Base-by-base conservation (phyloP, 148 eudicot genomes). In the Persicaria tinctoria region DNA sequence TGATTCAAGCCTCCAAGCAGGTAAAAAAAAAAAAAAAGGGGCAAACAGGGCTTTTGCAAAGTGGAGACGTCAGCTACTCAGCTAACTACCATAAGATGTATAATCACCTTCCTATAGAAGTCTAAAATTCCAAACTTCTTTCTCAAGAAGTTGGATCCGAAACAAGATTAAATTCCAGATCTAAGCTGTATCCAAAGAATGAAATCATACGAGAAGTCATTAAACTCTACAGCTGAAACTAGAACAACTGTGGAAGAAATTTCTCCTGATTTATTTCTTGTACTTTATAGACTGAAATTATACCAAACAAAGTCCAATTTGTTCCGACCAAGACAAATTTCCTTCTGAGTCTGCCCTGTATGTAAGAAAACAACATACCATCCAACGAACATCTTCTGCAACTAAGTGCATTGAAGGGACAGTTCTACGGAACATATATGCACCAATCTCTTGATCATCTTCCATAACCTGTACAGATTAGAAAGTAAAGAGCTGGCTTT, bases 391-490 rank as follows among this genome's bases (percentile, higher is more conserved):
- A 53, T 53, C 57, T 53, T 53, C 57, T 2, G 57, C 57, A 9
- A 16, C 5, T 3, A 53, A 53, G 57, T 53, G 57, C 57, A 53
- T 53, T 53, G 57, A 53, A 53, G 57, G 57, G 13, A 53, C 57
- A 9, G 57, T 53, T 53, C 57, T 53, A 1, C 57, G 11, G n/a
- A 53, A 53, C 57, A 53, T 53, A 53, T 53, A 53, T 9, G 57
- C 57, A 53, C 57, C 57, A 53, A 53, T 16, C n/a, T 53, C 57
- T 53, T 53, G 57, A 53, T 53, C 57, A 53, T 53, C 57, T 53
- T 53, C 57, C 57, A 53, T 53, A 53, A 53, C 57, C 57, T 53
- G 41, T 32, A 1, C 41, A 32, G 41, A 32, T 32, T 32, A 32
- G 41, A 32, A 32, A 32, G 41, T 32, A 32, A 32, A 32, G 41